Base-by-base conservation (phyloP, 164 flowering plant species). In the Houttuynia cordata region DNA sequence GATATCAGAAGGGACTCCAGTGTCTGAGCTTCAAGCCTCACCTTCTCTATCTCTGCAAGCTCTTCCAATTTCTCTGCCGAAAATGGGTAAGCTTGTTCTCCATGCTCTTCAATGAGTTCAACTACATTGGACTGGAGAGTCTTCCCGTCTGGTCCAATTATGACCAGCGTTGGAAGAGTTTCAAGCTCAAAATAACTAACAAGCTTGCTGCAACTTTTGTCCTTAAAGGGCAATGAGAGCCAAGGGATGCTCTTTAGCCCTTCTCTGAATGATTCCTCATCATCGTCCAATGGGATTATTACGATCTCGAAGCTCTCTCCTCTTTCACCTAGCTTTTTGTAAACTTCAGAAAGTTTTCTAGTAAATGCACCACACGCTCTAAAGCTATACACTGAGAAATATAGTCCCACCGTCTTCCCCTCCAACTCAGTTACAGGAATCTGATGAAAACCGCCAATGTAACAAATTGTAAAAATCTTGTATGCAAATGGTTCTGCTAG, bases 1-100 rank as follows among this genome's bases (percentile, higher is more conserved):
- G 64, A 54, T 18, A 77, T 74, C 53, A 77, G 61, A 63, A 77
- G 63, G 7, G 78, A 70, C 47, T 74, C 76, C 8, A 77, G 64
- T 2, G 76, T 77, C 53, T 74, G 73, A 8, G 72, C 56, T 51
- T 67, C 74, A 6, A 22, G 63, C 49, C 41, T 63, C 9, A 67
- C 71, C 59, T 74, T 70, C 54, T 77, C 70, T 51, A 69, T 67
- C 56, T 70, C 73, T 8, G 58, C 66, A 7, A 77, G 61, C 59
- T 69, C 70, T 34, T 51, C 67, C 58, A 72, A 42, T 59, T 63
- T 77, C 57, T 77, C 74, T 3, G 60, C 52, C 15, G 74, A 53
- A 58, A 77, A 77, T n/a, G 80, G 78, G 65, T 69, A 77, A 1
- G 74, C 75, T 24, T 57, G 64, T 42, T 55, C 22, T 8, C 76